A percentile compares a stretch with the other conserved stretches of the same genome.
Conservation (phyloP, 2,329 filamentous ascomycete genomes). For the Penicillium paneum region DNA sequence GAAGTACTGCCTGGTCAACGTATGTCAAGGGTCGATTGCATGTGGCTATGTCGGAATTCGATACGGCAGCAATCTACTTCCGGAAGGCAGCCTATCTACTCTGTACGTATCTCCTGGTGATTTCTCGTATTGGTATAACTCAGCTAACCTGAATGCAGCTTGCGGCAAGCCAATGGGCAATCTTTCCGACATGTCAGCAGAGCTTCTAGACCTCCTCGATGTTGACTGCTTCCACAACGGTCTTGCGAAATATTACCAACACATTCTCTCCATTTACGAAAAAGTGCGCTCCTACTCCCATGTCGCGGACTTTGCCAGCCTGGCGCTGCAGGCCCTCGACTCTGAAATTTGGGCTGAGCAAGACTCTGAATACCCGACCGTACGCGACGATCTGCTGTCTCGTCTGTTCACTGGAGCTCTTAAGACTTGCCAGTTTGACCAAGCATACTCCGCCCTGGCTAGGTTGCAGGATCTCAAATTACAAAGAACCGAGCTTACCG, state of each 20-base stretch:
- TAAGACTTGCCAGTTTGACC: slow-evolving; percentile 73
- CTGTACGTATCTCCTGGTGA: slow-evolving; percentile 57
- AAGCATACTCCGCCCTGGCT: slow-evolving; percentile 75
- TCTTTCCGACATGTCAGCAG: slow-evolving; percentile 49
- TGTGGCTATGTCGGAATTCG: slow-evolving; percentile 69
- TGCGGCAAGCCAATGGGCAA: slow-evolving; percentile 46
- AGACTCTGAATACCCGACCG: slow-evolving; percentile 37
- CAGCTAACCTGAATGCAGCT: slow-evolving; percentile 32
- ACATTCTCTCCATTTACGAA: slow-evolving; percentile 80
- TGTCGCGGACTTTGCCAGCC: slow-evolving; percentile 76
- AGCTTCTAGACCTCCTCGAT: slow-evolving; percentile 73
- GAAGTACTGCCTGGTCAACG: slow-evolving; percentile 56
- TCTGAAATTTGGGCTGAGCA: slow-evolving; percentile 33
- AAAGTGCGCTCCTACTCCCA: slow-evolving; percentile 71
- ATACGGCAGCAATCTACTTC: slow-evolving; percentile 71
- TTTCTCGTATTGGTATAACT: background rate
- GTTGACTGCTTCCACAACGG: slow-evolving; percentile 67
- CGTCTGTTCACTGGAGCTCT: slow-evolving; percentile 81
- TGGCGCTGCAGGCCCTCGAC: slow-evolving; percentile 64
- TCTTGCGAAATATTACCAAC: slow-evolving; percentile 78
- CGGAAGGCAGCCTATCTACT: slow-evolving; percentile 78
- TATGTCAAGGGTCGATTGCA: slow-evolving; percentile 83
- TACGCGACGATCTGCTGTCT: slow-evolving; percentile 70
- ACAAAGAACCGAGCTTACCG: slow-evolving; percentile 67
- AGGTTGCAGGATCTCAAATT: slow-evolving; percentile 69